Base-by-base conservation (phyloP, 257 asterid genomes). In the Jacaranda mimosifolia region DNA sequence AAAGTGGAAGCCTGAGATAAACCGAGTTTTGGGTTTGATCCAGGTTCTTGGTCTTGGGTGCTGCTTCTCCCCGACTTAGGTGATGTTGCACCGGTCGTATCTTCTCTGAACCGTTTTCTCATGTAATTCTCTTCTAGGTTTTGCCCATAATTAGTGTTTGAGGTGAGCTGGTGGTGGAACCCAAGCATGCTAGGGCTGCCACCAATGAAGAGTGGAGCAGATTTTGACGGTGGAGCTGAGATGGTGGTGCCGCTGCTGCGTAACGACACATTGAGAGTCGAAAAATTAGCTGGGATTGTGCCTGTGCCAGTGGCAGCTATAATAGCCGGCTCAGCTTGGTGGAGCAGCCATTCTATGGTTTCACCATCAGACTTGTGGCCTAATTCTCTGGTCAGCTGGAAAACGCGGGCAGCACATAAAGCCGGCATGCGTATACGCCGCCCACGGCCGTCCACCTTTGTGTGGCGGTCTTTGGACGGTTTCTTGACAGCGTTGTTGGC, bases 161-260 rank as follows among this genome's bases (percentile, higher is more conserved):
- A 14, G 77, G 73, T 18, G 72, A 84, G 77, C 71, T 84, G 94
- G 85, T 83, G 92, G 75, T 87, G 94, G 77, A 87, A 87, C 38
- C 92, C 94, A 39, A 87, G 82, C 94, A 90, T 90, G 26, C 86
- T 74, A 46, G 91, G 17, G 68, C 86, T 82, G 18, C 88, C 92
- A 19, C 92, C 91, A 72, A 86, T 18, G 83, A 87, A 89, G 43
- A 86, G 82, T 0, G 94, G 94, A 0, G 88, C 85, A 0, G 94
- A 86, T 74, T 89, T 91, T 2, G 94, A 89, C 1, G 88, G 86
- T 15, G 94, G 92, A 17, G 91, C 91, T 8, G 93, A 89, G 58
- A 85, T 83, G 15, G 97, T 88, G 62, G 89, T 88, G 66, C 92
- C 92, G 76, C 92, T 78, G 78, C 93, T 83, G 57, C 97, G 91